Percentiles rank a stretch among this genome's conserved stretches.
These are phyloP conservation scores for Phellopilus nigrolimitatus DNA, from an alignment of 1,284 basidiomycete genomes.

Conservation along the genomic window DNA sequence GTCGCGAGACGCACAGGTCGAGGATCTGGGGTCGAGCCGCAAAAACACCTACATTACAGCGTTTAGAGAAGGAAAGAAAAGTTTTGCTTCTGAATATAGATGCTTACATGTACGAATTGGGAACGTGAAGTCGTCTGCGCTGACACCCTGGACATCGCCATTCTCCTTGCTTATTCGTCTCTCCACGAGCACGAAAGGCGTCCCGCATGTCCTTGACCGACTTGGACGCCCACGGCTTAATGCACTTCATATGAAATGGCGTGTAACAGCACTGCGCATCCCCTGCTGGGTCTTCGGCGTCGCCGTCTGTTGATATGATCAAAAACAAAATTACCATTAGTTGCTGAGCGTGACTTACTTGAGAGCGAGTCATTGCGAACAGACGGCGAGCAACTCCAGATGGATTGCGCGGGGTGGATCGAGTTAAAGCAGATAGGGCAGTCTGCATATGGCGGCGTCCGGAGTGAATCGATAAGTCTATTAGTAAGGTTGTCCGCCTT, in stretches of 20 bases:
- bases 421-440: constrained; percentile 77
- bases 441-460: constrained; percentile 66
- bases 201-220: constrained; percentile 73
- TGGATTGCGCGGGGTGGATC: constrained; percentile 66
- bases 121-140: constrained; percentile 59
- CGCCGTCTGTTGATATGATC: constrained; percentile 25
- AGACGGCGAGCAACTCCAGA: constrained; percentile 71
- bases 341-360: neutral
- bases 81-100: constrained; percentile 5
- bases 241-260: constrained; percentile 81
- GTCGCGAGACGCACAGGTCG: constrained; percentile 63
- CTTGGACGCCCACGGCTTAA: constrained; percentile 73
- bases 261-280: constrained; percentile 71
- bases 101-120: constrained; percentile 63
- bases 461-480: constrained; percentile 55
- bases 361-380: neutral
- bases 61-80: neutral
- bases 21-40: constrained; percentile 68
- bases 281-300: constrained; percentile 24
- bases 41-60: constrained; percentile 78
- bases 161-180: constrained; percentile 55
- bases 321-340: neutral
- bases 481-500: constrained; percentile 51
- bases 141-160: constrained; percentile 92
- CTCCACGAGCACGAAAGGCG: constrained; percentile 71